A percentile compares a stretch with the other conserved stretches of the same genome.
Conservation (phyloP, 768 basidiomycete species). For the Mrakia blollopis region DNA sequence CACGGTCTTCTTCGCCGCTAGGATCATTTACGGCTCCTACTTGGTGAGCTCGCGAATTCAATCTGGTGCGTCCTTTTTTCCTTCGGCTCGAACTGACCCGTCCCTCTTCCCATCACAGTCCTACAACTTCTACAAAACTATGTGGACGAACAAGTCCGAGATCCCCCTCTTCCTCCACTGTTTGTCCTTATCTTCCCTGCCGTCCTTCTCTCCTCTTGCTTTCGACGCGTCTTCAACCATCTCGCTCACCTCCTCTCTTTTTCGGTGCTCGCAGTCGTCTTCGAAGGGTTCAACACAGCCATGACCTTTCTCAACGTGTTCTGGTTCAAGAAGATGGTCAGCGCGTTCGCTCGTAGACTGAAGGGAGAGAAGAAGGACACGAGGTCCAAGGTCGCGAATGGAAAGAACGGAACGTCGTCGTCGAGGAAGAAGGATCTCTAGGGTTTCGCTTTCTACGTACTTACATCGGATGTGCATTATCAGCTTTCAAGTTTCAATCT, state of each 20-base stretch:
- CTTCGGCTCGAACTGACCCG: background rate
- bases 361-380: background rate
- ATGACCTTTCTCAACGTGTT: background rate
- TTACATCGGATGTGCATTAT: no score
- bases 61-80: background rate
- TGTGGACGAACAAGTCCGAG: background rate
- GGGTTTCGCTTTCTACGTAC: background rate
- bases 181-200: background rate
- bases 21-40: background rate
- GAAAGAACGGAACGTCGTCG: background rate
- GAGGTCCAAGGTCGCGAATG: background rate
- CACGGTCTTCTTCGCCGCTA: background rate
- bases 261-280: background rate
- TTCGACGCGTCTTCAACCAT: background rate
- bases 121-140: background rate
- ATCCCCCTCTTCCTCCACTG: slow-evolving; percentile 3
- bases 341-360: background rate
- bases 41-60: background rate
- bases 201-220: background rate
- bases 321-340: slow-evolving; percentile 13
- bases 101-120: background rate
- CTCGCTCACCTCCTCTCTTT: background rate
- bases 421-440: background rate
- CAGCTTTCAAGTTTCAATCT: background rate
- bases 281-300: background rate